Evolutionary conservation across 345 rosid genomes (phyloP), one percentile per base, ranked within the genome.

Genomic region (Eucalyptus caleyi): DNA sequence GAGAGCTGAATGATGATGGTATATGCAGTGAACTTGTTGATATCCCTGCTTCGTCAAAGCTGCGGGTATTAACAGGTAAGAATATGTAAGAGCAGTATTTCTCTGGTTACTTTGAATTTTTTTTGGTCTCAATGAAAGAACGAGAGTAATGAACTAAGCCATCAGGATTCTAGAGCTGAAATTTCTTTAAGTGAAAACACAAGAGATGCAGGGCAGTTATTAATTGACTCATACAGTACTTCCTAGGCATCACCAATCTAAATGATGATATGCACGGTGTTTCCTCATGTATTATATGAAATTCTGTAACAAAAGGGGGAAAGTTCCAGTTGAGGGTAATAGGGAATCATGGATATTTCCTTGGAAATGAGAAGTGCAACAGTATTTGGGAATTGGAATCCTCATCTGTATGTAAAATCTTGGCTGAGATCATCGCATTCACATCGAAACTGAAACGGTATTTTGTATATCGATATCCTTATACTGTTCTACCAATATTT

Each of bases 11-110:
- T 88, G 95, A 94, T 37, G 89, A 93, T 91, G 95, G 94, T 67
- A 91, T 95, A 91, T 93, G 90, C 21, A 86, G 60, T 54, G 95
- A 90, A 89, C 53, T 93, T 92, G 90, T 89, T 88, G 95, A 93
- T 88, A 92, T 93, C 50, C 92, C 95, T 26, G 89, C n/a, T 80
- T 89, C 91, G 88, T 93, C 96, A 10, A 94, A 94, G 91, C 89
- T 95, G 90, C 95, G 98, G 42, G 95, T 96, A 87, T 92, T 92
- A 60, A 92, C 97, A 93, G 98, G 98, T 97, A 90, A 49, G 47
- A 44, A 59, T 62, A 42, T 19, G 54, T 62, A 42, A 42, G 60
- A 0, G 88, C 56, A 86, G 40, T 87, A 3, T 32, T 69, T 65
- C 26, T 47, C 51, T 24, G 16, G 37, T 30, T 26, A 87, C 53